Evolutionary conservation across 345 rosid species (phyloP).

Genomic region (Bruguiera parviflora): DNA sequence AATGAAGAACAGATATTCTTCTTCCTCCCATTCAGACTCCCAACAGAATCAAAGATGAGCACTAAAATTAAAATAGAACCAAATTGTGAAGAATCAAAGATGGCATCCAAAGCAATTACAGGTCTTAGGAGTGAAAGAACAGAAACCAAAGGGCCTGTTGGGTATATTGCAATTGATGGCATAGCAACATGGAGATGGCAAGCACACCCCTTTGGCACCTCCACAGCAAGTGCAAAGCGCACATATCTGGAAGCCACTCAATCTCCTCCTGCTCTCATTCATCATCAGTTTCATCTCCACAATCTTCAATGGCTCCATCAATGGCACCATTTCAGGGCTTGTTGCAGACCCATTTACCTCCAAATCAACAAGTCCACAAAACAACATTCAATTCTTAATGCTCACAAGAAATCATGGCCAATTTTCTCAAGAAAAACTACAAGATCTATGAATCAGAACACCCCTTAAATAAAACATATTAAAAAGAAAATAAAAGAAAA

Average conservation of each 20-base stretch:
- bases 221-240: conserved; percentile 96
- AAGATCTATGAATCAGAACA: conserved; percentile 26
- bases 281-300: conserved; percentile 55
- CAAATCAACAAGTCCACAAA: conserved; percentile 20
- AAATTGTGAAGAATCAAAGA: conserved; percentile 35
- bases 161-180: conserved; percentile 98
- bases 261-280: conserved; percentile 79
- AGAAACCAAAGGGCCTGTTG: conserved; percentile 91
- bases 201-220: conserved; percentile 70
- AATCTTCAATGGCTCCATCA: conserved; percentile 38
- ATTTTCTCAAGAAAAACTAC: conserved; percentile 2
- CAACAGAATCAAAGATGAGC: conserved; percentile 28
- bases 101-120: conserved; percentile 96
- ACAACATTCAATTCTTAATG: conserved; percentile 25
- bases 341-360: conserved; percentile 50
- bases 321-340: conserved; percentile 44
- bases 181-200: conserved; percentile 91
- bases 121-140: conserved; percentile 93
- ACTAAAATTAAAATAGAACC: conserved; percentile 12
- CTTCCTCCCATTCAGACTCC: conserved; percentile 35
- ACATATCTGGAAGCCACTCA: conserved; percentile 83
- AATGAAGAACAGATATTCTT: conserved; percentile 51
- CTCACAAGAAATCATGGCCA: conserved; percentile 15
- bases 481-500: not conserved
- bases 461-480: too few relatives aligned